A percentile compares a stretch with the other conserved stretches of the same genome.
Conservation (phyloP, 1,284 basidiomycete genomes). For the Agaricales sp. region DNA sequence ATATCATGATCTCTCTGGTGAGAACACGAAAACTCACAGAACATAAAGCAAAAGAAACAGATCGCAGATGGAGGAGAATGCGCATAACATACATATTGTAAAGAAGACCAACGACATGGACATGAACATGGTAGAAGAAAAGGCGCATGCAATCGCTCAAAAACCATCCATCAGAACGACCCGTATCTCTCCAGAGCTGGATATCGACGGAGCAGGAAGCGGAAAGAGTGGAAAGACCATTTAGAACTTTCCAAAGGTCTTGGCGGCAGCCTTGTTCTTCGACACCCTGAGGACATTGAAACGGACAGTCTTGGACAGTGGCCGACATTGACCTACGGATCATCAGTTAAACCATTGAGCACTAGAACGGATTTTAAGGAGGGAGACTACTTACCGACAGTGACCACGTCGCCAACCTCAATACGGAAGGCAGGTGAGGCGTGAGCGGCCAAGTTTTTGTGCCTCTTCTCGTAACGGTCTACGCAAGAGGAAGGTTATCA, state of each 20-base stretch:
- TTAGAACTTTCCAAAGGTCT: constrained; percentile 94
- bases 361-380: neutral
- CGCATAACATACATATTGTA: constrained; percentile 18
- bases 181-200: too few relatives aligned
- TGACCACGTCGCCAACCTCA: constrained; percentile 87
- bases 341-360: constrained; percentile 2
- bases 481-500: constrained; percentile 27
- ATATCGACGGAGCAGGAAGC: constrained; percentile 12
- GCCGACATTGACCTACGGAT: constrained; percentile 92
- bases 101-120: too few relatives aligned
- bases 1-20: constrained; percentile 4
- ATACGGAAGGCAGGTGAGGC: constrained; percentile 98
- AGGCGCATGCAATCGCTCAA: too few relatives aligned
- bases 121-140: too few relatives aligned
- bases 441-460: constrained; percentile 98
- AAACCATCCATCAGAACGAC: too few relatives aligned
- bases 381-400: constrained; percentile 76
- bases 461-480: constrained; percentile 95
- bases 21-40: constrained; percentile 1
- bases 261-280: constrained; percentile 81
- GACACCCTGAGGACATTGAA: constrained; percentile 95
- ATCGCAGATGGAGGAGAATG: neutral
- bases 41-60: neutral
- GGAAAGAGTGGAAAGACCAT: constrained; percentile 12
- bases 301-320: constrained; percentile 97